Conservation (phyloP, 495 filamentous ascomycete species). For the Xylaria curta region DNA sequence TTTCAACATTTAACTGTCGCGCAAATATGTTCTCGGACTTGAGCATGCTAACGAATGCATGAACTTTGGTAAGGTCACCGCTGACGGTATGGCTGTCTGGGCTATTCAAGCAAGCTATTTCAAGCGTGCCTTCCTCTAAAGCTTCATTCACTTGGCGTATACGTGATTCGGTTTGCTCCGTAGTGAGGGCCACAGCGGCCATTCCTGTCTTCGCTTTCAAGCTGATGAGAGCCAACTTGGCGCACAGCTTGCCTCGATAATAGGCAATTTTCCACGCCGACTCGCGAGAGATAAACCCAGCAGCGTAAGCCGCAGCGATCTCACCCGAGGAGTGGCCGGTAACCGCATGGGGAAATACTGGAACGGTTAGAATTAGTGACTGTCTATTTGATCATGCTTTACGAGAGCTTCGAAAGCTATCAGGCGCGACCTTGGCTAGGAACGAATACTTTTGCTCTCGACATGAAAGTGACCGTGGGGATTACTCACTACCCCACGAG, state of each 20-base stretch:
- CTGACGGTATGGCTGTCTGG: constrained; percentile 51
- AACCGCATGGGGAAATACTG: constrained; percentile 54
- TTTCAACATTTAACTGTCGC: constrained; percentile 36
- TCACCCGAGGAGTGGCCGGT: constrained; percentile 68
- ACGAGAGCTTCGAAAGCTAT: background rate
- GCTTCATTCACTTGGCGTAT: constrained; percentile 9
- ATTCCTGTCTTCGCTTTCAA: constrained; percentile 38
- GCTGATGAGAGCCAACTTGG: constrained; percentile 3
- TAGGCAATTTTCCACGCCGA: constrained; percentile 59
- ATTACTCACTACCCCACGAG: constrained; percentile 46
- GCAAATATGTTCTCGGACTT: constrained; percentile 30
- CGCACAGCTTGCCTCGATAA: constrained; percentile 42
- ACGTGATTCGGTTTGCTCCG: constrained; percentile 24
- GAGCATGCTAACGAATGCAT: constrained; percentile 17
- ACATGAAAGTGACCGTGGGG: background rate
- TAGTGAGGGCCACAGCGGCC: constrained; percentile 43
- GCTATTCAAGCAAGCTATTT: constrained; percentile 54
- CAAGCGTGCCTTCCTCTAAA: constrained; percentile 23
- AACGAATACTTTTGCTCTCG: background rate
- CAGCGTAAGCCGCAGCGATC: constrained; percentile 58
- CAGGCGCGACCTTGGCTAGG: background rate
- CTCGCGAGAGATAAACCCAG: constrained; percentile 50
- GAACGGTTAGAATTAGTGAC: background rate
- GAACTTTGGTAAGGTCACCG: constrained; percentile 43
- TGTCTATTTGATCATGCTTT: background rate